Conservation (phyloP, 306 rosid species). For the Acacia crassicarpa region DNA sequence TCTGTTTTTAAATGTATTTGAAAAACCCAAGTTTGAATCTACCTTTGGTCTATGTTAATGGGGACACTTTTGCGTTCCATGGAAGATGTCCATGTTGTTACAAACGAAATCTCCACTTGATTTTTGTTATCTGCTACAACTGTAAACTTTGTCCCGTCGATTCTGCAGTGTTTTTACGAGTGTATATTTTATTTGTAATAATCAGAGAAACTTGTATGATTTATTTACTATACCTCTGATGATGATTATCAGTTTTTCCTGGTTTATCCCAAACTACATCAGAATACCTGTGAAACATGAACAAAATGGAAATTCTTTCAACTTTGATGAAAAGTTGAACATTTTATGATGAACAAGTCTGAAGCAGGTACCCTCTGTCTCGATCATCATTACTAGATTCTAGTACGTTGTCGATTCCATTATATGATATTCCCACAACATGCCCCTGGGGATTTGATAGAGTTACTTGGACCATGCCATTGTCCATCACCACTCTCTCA, state of each 20-base stretch:
- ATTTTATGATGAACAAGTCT: not conserved
- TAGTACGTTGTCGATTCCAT: conserved; percentile 63
- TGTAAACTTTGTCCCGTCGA: conserved; percentile 45
- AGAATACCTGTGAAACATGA: conserved; percentile 55
- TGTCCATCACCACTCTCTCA: conserved; percentile 47
- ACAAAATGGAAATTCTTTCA: not conserved
- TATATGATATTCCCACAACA: conserved; percentile 57
- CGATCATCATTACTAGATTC: conserved; percentile 30
- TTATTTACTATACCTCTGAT: conserved; percentile 48
- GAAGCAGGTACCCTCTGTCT: conserved; percentile 66
- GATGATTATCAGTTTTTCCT: not conserved
- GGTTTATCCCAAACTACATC: conserved; percentile 66
- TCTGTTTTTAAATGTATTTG: not conserved
- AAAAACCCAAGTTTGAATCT: not conserved
- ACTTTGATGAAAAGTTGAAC: not conserved
- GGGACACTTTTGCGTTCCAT: conserved; percentile 38
- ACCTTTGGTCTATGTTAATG: conserved; percentile 78
- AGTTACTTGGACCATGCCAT: conserved; percentile 62
- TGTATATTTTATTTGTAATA: not conserved
- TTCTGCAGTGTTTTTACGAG: conserved; percentile 38
- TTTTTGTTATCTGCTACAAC: conserved; percentile 38
- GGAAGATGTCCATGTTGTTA: conserved; percentile 52
- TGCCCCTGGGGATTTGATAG: conserved; percentile 61
- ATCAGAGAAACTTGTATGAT: not conserved
- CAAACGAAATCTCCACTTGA: conserved; percentile 70